These are phyloP conservation scores for Talinum fruticosum DNA, from an alignment of 148 eudicot species.

Conservation along the genomic window DNA sequence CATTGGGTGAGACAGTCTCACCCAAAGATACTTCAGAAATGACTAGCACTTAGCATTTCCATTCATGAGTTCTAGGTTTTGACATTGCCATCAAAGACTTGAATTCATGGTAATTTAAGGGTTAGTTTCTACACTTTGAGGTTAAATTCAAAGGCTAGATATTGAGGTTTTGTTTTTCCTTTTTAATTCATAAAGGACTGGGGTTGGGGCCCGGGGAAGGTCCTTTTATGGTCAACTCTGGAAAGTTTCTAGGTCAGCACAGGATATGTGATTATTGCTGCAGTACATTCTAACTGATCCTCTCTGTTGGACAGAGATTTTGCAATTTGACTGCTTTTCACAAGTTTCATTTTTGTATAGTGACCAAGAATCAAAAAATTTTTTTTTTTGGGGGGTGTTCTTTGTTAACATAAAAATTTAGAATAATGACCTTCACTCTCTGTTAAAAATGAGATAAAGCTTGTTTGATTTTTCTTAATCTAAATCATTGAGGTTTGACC, in stretches of 20 bases:
- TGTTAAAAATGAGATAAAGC: no score
- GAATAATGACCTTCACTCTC: no score
- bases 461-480: no score
- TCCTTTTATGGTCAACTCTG: constrained; percentile 10
- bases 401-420: background rate
- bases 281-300: constrained; percentile 17
- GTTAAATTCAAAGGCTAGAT: background rate
- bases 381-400: background rate
- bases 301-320: constrained; percentile 9
- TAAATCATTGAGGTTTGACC: no score
- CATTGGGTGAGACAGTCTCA: background rate
- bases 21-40: background rate
- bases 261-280: constrained; percentile 11
- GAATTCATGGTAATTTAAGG: background rate
- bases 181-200: no score
- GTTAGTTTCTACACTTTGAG: background rate
- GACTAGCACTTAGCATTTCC: background rate
- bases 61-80: background rate
- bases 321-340: constrained; percentile 18
- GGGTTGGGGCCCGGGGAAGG: background rate
- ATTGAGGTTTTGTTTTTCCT: no score
- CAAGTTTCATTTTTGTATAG: background rate
- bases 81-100: background rate
- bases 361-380: background rate
- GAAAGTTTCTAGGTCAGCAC: constrained; percentile 15